A percentile compares a stretch with the other conserved stretches of the same genome.
Conservation (phyloP, 1,284 basidiomycete genomes). For the Bondarzewia mesenterica region DNA sequence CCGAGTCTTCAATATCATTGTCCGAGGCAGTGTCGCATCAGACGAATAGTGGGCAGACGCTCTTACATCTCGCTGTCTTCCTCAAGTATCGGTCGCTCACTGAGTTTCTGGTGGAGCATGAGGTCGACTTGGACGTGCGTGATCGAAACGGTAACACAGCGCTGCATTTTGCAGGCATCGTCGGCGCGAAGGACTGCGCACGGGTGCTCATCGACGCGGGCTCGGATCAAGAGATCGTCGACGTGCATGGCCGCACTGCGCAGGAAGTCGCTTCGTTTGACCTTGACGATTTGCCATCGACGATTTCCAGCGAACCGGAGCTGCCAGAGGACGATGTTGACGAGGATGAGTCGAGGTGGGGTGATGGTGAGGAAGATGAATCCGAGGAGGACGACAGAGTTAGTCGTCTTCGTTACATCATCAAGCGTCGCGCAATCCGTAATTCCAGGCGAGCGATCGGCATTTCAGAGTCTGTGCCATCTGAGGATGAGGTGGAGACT, state of each 20-base stretch:
- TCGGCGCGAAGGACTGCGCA: constrained; percentile 59
- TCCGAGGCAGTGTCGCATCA: constrained; percentile 51
- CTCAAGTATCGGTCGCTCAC: constrained; percentile 74
- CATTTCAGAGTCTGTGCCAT: constrained; percentile 12
- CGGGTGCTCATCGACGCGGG: constrained; percentile 69
- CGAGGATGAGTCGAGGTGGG: constrained; percentile 60
- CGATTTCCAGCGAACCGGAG: constrained; percentile 30
- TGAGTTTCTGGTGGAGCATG: constrained; percentile 63
- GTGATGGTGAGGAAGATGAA: constrained; percentile 65
- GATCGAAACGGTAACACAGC: constrained; percentile 91
- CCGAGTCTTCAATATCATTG: constrained; percentile 29
- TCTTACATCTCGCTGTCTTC: constrained; percentile 84
- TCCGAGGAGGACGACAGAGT: constrained; percentile 31
- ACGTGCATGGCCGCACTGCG: constrained; percentile 72
- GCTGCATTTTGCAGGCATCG: constrained; percentile 79
- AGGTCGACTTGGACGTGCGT: constrained; percentile 74
- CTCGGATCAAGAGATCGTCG: constrained; percentile 72
- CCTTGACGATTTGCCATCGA: constrained; percentile 34
- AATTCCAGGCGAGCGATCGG: constrained; percentile 10
- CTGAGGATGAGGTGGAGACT: constrained; percentile 18
- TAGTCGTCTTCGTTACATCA: constrained; percentile 3
- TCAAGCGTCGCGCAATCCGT: constrained; percentile 13
- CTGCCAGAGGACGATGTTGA: constrained; percentile 29
- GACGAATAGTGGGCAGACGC: constrained; percentile 67
- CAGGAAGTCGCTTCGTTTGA: constrained; percentile 66